Evolutionary conservation across 139 green algal genomes (phyloP), one percentile per base, ranked within the genome.

Genomic region (Choricystis sp.): DNA sequence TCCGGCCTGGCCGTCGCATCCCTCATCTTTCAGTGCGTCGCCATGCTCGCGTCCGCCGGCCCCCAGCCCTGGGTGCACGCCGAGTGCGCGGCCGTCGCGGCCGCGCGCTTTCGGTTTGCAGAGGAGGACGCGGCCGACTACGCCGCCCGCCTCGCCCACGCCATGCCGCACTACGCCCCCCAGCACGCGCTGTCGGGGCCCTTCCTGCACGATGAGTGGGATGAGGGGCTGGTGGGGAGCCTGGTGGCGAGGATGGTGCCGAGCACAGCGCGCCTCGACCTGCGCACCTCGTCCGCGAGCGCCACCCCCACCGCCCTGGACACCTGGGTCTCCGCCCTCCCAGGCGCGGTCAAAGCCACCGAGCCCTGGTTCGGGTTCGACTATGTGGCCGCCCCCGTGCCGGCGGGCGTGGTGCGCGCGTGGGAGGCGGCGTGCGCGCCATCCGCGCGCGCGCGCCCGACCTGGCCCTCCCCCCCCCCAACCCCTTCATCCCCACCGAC

Each of bases 81-180:
- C 19, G 92, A 98, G 79, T 68, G 94, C 57, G 68, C 74, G 28
- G 64, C 71, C 25, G 85, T 95, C 3, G 72, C 78, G 1, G 71
- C 81, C 27, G 87, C 92, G 70, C 82, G 79, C 56, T 90, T 86
- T 72, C 71, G 58, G 30, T 84, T 79, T 55, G 56, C 66, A 27
- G 88, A 97, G 72, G 83, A 91, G 61, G 84, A 94, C 52, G 76
- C 83, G 4, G 75, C 79, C 29, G 84, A 97, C 48, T 89, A 82
- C 30, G 77, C 79, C 0, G 72, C 75, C 0, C 61, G 73, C 2
- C 73, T 95, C 40, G 79, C 83, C 3, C 55, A 57, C 4, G 67
- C 75, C 67, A 56, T 90, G 66, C 77, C 76, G 62, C 59, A 68
- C 26, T 76, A 77, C 28, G 27, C 57, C 0, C 79, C 84, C 0